Evolutionary conservation across 169 alveolate species (phyloP).

Genomic region (Cryptosporidium sp.): DNA sequence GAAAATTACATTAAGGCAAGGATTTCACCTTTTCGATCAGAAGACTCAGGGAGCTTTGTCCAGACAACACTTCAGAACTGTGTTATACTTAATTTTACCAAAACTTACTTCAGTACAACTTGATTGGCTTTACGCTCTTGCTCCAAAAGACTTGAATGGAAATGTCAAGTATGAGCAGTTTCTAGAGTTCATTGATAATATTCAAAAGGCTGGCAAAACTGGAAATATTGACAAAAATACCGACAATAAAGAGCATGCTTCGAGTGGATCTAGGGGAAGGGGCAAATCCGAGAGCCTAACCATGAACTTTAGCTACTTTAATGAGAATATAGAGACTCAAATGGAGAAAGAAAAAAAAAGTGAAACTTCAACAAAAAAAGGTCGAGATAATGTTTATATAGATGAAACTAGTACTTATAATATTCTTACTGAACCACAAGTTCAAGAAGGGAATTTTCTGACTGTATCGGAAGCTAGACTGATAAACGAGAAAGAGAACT

Average conservation of each 20-base stretch:
- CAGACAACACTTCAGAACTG: constrained; percentile 74
- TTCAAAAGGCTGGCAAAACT: background rate
- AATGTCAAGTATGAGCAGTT: constrained; percentile 62
- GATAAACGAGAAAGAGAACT: background rate
- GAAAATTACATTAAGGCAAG: constrained; percentile 34
- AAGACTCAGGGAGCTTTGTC: constrained; percentile 16
- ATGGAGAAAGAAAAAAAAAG: background rate
- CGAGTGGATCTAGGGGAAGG: background rate
- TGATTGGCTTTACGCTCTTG: constrained; percentile 60
- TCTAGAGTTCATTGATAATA: constrained; percentile 30
- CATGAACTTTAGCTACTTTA: background rate
- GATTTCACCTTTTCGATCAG: constrained; percentile 51
- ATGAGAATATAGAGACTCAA: background rate
- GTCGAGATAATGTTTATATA: background rate
- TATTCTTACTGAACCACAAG: background rate
- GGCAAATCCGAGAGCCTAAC: background rate
- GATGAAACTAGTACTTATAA: background rate
- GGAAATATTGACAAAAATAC: too few species aligned
- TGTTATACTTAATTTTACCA: constrained; percentile 50
- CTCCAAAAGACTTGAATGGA: constrained; percentile 62
- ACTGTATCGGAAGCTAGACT: background rate
- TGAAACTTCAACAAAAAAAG: too few species aligned
- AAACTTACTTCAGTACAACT: constrained; percentile 55
- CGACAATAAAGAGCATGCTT: background rate
- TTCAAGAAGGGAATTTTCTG: background rate